Conservation (phyloP, 148 eudicot species). For the Camellia lanceoleosa region DNA sequence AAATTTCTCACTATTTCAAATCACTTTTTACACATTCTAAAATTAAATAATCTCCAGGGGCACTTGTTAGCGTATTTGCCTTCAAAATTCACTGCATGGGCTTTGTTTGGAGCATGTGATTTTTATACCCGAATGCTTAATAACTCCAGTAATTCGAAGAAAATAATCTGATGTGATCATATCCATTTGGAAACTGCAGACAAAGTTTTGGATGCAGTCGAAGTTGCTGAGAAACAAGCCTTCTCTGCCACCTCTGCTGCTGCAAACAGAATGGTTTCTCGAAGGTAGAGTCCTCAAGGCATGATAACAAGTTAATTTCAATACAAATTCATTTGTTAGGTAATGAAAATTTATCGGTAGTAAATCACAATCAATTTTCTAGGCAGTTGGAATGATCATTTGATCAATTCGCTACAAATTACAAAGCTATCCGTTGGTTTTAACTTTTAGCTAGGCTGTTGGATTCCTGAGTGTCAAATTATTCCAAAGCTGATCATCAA, state of each 20-base stretch:
- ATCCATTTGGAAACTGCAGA: slow-evolving; percentile 40
- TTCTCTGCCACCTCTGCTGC: slow-evolving; percentile 74
- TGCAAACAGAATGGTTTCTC: slow-evolving; percentile 56
- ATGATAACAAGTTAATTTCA: background rate
- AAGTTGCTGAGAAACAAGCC: slow-evolving; percentile 85
- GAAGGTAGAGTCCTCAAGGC: slow-evolving; percentile 33
- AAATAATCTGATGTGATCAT: background rate
- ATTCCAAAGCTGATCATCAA: background rate
- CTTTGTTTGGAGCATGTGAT: no score
- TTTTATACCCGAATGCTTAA: no score
- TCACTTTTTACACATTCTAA: no score
- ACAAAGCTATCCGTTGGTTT: no score
- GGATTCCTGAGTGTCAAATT: no score
- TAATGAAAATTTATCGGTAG: background rate
- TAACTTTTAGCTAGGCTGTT: no score
- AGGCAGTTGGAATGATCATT: background rate
- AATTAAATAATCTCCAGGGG: no score
- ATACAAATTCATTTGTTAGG: background rate
- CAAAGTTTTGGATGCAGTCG: slow-evolving; percentile 70
- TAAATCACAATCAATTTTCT: background rate
- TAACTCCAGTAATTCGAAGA: background rate
- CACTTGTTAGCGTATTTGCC: no score
- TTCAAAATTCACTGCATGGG: no score
- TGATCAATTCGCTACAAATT: background rate
- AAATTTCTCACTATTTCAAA: no score